Evolutionary conservation across 805 yeast genomes (phyloP), one percentile per base, ranked within the genome.

Genomic region (Kuraishia molischiana): DNA sequence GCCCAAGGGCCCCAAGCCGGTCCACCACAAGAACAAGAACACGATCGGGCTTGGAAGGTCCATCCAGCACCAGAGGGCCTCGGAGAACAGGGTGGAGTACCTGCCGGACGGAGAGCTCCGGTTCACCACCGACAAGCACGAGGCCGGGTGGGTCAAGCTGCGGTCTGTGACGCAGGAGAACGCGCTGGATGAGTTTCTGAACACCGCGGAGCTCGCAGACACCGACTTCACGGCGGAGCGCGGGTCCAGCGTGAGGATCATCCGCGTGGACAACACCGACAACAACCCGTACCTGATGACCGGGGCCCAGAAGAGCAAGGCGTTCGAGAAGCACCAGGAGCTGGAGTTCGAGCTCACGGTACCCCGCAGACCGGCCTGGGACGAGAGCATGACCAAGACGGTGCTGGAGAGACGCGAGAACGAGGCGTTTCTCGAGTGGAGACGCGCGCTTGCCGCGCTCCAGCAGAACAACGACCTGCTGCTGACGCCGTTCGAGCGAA

Each of bases 401-500:
- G 84, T 87, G 60, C 72, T 92, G 26, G 95, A 90, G 45, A 72
- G 90, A 54, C 77, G 74, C 47, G 99, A 92, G 62, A 85, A 82
- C 50, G 84, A 85, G 44, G 81, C 97, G 1, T 92, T 92, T 53
- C 69, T 92, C 51, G 81, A 84, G 22, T 92, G 99, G 99, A 77
- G 99, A 64, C 71, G 97, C 54, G 79, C 78, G 36, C 69, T 92
- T 43, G 98, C 98, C 0, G 59, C 70, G 32, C 66, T 92, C 40
- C 94, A 89, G 45, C 95, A 90, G 56, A 73, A 72, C 48, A 77
- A 86, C 46, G 95, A 90, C 57, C 66, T 92, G 50, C 65, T 89
- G 41, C 69, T 92, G 55, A 92, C 98, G 0, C 98, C 98, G 4
- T 92, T 90, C 54, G 98, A 92, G 65, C 77, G 98, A 65, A 92